Conservation (phyloP, 371 early-diverging fungal genomes). For the Cokeromyces recurvatus region DNA sequence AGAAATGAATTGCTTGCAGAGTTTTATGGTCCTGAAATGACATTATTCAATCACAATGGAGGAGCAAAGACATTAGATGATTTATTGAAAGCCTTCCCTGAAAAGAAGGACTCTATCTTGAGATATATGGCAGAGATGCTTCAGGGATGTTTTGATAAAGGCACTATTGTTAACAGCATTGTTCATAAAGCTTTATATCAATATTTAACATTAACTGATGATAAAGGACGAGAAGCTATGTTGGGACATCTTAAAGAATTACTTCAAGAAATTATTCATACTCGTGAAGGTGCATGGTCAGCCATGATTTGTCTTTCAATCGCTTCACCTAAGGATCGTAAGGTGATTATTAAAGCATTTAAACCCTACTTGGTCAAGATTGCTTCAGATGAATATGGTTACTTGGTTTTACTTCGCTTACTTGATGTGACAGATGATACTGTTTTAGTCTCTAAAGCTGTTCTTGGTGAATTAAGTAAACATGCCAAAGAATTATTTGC, state of each 20-base stretch:
- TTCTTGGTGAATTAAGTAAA: slow-evolving; percentile 64
- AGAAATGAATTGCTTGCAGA: slow-evolving; percentile 77
- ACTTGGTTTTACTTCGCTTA: slow-evolving; percentile 76
- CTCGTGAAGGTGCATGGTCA: slow-evolving; percentile 83
- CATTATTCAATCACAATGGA: slow-evolving; percentile 56
- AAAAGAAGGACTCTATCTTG: slow-evolving; percentile 74
- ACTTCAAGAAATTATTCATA: slow-evolving; percentile 85
- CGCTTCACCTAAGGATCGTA: slow-evolving; percentile 86
- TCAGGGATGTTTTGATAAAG: slow-evolving; percentile 76
- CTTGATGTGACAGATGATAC: slow-evolving; percentile 95
- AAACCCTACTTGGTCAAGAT: slow-evolving; percentile 81
- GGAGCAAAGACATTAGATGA: slow-evolving; percentile 59
- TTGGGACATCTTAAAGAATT: slow-evolving; percentile 79
- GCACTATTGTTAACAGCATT: slow-evolving; percentile 77
- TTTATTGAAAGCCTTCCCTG: slow-evolving; percentile 63
- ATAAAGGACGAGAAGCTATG: slow-evolving; percentile 53
- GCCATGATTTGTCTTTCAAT: slow-evolving; percentile 78
- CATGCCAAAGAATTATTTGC: slow-evolving; percentile 54
- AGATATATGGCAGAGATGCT: slow-evolving; percentile 70
- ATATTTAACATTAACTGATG: slow-evolving; percentile 66
- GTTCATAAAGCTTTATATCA: slow-evolving; percentile 87
- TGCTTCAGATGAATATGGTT: slow-evolving; percentile 86
- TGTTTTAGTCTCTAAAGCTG: slow-evolving; percentile 74
- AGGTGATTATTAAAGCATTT: slow-evolving; percentile 82
- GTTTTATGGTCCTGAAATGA: slow-evolving; percentile 92